phyloP scores from a whole-genome alignment of 331 rosid species.

The Quercus tomentella region DNA sequence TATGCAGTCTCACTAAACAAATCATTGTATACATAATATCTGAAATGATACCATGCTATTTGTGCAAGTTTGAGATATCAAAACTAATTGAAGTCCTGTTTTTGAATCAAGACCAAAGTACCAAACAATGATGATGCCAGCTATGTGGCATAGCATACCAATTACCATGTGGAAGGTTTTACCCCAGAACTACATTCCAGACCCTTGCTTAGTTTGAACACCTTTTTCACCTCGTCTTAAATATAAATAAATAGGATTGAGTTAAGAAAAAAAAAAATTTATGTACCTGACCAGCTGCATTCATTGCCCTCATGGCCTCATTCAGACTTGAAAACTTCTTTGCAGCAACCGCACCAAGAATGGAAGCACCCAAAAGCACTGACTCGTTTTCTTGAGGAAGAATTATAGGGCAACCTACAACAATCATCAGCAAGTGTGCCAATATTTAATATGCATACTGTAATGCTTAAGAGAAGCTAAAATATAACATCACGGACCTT shows the following conservation, averaged over 20 bases:
- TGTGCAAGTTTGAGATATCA: neutral
- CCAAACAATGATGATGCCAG: neutral
- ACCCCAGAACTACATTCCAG: neutral
- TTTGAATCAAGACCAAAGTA: neutral
- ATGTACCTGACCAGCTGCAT: conserved; percentile 87
- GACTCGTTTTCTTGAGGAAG: conserved; percentile 94
- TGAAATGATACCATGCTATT: neutral
- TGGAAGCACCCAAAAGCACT: conserved; percentile 95
- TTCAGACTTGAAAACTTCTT: conserved; percentile 60
- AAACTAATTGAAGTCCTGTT: conserved; percentile 2
- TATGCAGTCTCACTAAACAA: neutral
- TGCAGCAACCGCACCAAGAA: conserved; percentile 91
- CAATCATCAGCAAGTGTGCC: neutral
- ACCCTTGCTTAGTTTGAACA: neutral
- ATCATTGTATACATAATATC: neutral
- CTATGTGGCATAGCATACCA: neutral
- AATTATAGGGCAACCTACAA: conserved; percentile 82
- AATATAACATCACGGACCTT: neutral
- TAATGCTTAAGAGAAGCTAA: neutral
- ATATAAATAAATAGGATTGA: neutral
- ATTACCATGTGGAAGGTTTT: conserved; percentile 2
- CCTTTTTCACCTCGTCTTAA: neutral
- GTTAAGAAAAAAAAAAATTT: neutral
- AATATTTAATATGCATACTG: neutral
- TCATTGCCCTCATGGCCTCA: conserved; percentile 87